phyloP scores from a whole-genome alignment of 768 basidiomycete species.

The Saitozyma sp. region DNA sequence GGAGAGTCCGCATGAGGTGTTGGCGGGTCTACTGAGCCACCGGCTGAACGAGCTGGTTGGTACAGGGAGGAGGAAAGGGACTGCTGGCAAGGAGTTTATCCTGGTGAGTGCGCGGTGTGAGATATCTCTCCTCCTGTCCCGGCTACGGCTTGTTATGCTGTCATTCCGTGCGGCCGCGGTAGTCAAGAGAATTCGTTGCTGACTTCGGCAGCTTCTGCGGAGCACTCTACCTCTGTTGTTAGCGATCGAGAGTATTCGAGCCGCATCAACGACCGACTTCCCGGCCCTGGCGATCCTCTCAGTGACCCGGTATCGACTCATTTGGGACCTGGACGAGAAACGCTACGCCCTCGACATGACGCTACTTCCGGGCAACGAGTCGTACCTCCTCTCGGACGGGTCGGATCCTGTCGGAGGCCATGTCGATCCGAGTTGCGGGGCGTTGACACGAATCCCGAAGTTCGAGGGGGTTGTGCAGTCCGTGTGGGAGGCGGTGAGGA shows the following conservation, averaged over 20 bases:
- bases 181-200: neutral
- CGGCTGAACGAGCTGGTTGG: constrained; percentile 64
- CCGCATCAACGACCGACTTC: neutral
- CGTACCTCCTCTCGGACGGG: constrained; percentile 21
- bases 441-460: constrained; percentile 9
- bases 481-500: neutral
- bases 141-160: constrained; percentile 53
- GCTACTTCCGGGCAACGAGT: constrained; percentile 15
- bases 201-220: constrained; percentile 60
- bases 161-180: neutral
- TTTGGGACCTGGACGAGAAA: constrained; percentile 24
- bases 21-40: constrained; percentile 71
- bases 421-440: constrained; percentile 12
- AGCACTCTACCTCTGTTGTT: constrained; percentile 75
- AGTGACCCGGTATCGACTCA: constrained; percentile 26
- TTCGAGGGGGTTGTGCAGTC: neutral
- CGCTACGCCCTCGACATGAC: constrained; percentile 33
- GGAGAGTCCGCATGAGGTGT: constrained; percentile 67
- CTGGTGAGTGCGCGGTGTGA: constrained; percentile 11
- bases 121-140: neutral
- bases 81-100: constrained; percentile 32
- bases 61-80: constrained; percentile 32
- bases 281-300: constrained; percentile 22
- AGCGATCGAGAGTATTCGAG: constrained; percentile 60
- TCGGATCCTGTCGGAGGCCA: neutral